These are phyloP conservation scores for Apiospora pterosperma DNA, from an alignment of 2,329 filamentous ascomycete species.

Conservation along the genomic window DNA sequence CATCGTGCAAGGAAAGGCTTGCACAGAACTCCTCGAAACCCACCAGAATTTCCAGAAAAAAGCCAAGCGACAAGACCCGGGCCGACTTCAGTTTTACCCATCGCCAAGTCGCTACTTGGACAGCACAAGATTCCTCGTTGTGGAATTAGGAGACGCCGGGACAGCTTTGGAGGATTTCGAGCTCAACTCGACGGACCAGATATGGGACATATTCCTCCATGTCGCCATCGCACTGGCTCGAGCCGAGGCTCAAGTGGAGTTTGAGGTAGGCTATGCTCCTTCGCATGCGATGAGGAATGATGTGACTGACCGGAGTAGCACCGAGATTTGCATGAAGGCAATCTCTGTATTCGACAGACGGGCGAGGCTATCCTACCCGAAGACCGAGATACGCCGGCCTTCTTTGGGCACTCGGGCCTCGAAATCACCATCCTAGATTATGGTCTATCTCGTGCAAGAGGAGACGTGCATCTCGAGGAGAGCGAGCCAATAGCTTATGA, in stretches of 20 bases:
- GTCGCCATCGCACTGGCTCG: slow-evolving; percentile 57
- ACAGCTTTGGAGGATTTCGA: slow-evolving; percentile 56
- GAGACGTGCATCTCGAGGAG: slow-evolving; percentile 32
- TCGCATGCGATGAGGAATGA: not conserved
- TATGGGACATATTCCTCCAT: slow-evolving; percentile 63
- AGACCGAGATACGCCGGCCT: slow-evolving; percentile 26
- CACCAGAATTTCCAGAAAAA: slow-evolving; percentile 55
- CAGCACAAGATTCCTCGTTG: slow-evolving; percentile 55
- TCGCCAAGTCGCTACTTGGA: slow-evolving; percentile 58
- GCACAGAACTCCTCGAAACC: slow-evolving; percentile 53
- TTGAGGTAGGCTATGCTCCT: slow-evolving; percentile 47
- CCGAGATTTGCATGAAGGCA: slow-evolving; percentile 63
- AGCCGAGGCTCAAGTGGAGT: slow-evolving; percentile 55
- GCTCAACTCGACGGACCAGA: slow-evolving; percentile 44
- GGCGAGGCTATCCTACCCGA: slow-evolving; percentile 29
- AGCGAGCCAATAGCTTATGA: slow-evolving; percentile 49
- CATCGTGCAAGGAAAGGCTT: slow-evolving; percentile 53
- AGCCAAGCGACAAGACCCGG: slow-evolving; percentile 52
- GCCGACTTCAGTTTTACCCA: slow-evolving; percentile 57
- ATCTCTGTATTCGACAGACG: slow-evolving; percentile 53
- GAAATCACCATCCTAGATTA: slow-evolving; percentile 66
- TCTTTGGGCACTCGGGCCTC: slow-evolving; percentile 58
- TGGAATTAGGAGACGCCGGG: slow-evolving; percentile 62
- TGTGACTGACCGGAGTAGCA: slow-evolving; percentile 39
- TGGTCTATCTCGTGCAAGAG: slow-evolving; percentile 55